Percentiles rank a stretch among this genome's conserved stretches.
These are phyloP conservation scores for Solanum pimpinellifolium DNA, from an alignment of 257 asterid genomes.

Conservation along the genomic window DNA sequence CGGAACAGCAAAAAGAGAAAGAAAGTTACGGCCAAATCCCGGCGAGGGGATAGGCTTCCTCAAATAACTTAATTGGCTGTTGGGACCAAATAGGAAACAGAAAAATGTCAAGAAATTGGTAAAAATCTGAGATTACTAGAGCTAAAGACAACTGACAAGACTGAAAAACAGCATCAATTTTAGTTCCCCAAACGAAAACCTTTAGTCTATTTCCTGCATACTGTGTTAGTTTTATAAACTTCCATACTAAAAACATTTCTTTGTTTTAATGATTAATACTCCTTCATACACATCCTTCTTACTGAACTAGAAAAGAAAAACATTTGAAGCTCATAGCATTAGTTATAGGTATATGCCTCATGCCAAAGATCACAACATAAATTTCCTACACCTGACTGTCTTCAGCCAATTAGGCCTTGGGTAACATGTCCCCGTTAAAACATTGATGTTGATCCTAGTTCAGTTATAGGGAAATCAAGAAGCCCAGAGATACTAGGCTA, in stretches of 20 bases:
- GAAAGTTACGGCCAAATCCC: not conserved
- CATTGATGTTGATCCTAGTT: not conserved
- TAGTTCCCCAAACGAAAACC: not conserved
- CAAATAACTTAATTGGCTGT: not conserved
- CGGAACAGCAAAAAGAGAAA: not conserved
- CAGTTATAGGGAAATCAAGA: not conserved
- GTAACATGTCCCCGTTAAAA: not conserved
- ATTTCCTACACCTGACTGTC: not conserved
- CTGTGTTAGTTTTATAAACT: not conserved
- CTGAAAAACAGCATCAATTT: not conserved
- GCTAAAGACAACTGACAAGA: not conserved
- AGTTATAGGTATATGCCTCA: not conserved
- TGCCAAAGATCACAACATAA: not conserved
- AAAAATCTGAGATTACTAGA: not conserved
- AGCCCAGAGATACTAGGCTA: not conserved
- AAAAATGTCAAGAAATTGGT: not conserved
- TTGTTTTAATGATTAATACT: not conserved
- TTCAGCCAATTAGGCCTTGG: not conserved
- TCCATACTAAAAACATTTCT: not conserved
- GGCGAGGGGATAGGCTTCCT: not conserved
- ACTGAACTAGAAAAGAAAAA: not conserved
- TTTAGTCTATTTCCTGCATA: not conserved
- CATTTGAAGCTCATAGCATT: not conserved
- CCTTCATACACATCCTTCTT: not conserved
- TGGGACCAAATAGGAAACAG: not conserved